Evolutionary conservation across 2,329 filamentous ascomycete species (phyloP).

Genomic region (Hypomyces perniciosus): DNA sequence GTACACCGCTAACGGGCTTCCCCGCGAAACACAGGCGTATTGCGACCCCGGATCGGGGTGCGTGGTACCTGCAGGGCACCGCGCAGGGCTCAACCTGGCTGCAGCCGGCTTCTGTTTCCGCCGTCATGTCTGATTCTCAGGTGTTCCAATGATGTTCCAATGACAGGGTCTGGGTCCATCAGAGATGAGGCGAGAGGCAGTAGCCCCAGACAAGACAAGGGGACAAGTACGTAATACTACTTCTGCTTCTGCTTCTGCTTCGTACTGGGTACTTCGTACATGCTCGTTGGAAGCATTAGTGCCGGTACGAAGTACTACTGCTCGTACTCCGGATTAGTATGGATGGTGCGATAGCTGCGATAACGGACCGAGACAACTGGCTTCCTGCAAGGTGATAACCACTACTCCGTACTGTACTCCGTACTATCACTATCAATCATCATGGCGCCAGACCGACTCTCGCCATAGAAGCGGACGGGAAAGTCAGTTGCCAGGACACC

Average conservation of each 20-base stretch:
- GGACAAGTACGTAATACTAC: too few relatives aligned
- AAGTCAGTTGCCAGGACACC: background rate
- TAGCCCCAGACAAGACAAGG: too few relatives aligned
- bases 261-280: too few relatives aligned
- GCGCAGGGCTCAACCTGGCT: background rate
- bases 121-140: background rate
- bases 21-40: slow-evolving; percentile 11
- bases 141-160: too few relatives aligned
- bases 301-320: too few relatives aligned
- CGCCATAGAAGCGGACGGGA: background rate
- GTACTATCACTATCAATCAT: background rate
- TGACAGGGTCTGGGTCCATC: too few relatives aligned
- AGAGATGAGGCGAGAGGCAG: too few relatives aligned
- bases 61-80: slow-evolving; percentile 11
- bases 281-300: too few relatives aligned
- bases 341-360: background rate
- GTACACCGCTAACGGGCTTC: slow-evolving; percentile 12
- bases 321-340: background rate
- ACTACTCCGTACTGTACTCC: too few relatives aligned
- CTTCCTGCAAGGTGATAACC: too few relatives aligned
- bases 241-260: too few relatives aligned
- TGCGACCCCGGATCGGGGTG: slow-evolving; percentile 1
- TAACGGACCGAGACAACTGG: background rate
- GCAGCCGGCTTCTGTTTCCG: background rate
- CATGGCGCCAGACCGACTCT: slow-evolving; percentile 9